phyloP scores from a whole-genome alignment of 106 monocot genomes.

The Alisma plantagoaquatica region DNA sequence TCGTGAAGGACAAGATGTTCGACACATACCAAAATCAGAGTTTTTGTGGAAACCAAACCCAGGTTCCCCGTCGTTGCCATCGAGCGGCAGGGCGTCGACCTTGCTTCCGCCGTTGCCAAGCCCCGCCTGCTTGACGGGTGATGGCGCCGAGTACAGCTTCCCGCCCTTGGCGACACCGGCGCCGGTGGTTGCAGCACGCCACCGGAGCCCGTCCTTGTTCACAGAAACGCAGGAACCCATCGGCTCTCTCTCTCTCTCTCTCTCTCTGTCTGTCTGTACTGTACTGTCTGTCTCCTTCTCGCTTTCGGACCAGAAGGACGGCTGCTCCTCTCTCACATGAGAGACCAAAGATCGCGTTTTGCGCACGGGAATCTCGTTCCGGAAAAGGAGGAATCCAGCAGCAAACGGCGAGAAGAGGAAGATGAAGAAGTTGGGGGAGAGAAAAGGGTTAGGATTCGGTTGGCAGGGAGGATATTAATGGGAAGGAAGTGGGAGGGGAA shows the following conservation, averaged over 20 bases:
- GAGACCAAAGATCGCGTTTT: neutral
- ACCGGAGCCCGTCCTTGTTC: neutral
- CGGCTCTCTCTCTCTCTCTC: too few species aligned
- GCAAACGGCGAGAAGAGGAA: neutral
- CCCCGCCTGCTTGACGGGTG: neutral
- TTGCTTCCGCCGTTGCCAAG: neutral
- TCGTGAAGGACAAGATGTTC: neutral
- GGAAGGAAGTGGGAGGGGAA: neutral
- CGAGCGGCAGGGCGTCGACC: neutral
- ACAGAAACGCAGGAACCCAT: slow-evolving; percentile 9
- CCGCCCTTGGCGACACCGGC: neutral
- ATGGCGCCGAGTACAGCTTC: slow-evolving; percentile 1
- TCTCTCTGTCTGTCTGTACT: too few species aligned
- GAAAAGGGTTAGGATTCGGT: neutral
- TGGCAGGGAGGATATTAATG: neutral
- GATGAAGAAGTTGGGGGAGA: neutral
- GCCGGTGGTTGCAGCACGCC: too few species aligned
- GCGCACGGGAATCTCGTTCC: neutral
- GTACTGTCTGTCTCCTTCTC: too few species aligned
- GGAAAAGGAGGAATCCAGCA: neutral
- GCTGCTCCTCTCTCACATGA: neutral
- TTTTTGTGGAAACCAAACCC: too few species aligned
- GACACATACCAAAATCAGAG: neutral
- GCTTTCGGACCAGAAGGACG: too few species aligned
- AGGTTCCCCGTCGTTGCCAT: too few species aligned